Conservation (phyloP, 2,329 filamentous ascomycete species). For the Erysiphe pulchra region DNA sequence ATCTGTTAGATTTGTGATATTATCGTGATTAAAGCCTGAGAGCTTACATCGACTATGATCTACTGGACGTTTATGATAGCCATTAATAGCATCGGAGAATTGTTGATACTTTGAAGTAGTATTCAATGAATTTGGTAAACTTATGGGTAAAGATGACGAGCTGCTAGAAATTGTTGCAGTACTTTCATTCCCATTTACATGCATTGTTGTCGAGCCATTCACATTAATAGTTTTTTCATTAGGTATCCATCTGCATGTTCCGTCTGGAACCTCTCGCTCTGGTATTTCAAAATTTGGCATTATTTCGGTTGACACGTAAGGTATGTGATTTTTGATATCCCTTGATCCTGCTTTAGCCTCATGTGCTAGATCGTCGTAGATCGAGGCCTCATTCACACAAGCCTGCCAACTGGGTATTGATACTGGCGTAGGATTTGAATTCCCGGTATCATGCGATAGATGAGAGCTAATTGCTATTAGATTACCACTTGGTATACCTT, state of each 20-base stretch:
- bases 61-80: conserved; percentile 8
- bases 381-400: conserved; percentile 7
- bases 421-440: conserved; percentile 9
- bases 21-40: conserved; percentile 8
- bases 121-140: background rate
- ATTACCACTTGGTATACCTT: conserved; percentile 9
- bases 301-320: background rate
- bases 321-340: background rate
- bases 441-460: conserved; percentile 12
- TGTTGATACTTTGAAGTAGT: background rate
- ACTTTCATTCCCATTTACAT: background rate
- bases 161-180: background rate
- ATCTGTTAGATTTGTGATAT: conserved; percentile 12
- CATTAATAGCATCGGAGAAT: conserved; percentile 5
- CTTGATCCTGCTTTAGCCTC: conserved; percentile 8
- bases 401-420: conserved; percentile 10
- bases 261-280: background rate
- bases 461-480: conserved; percentile 9
- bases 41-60: conserved; percentile 6
- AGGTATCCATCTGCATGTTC: background rate
- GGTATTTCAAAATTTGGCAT: background rate
- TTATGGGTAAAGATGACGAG: too few species aligned
- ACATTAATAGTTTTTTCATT: background rate
- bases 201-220: background rate
- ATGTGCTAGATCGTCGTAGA: conserved; percentile 7